These are phyloP conservation scores for Ustilago loliicola DNA, from an alignment of 1,284 basidiomycete genomes.

Conservation along the genomic window DNA sequence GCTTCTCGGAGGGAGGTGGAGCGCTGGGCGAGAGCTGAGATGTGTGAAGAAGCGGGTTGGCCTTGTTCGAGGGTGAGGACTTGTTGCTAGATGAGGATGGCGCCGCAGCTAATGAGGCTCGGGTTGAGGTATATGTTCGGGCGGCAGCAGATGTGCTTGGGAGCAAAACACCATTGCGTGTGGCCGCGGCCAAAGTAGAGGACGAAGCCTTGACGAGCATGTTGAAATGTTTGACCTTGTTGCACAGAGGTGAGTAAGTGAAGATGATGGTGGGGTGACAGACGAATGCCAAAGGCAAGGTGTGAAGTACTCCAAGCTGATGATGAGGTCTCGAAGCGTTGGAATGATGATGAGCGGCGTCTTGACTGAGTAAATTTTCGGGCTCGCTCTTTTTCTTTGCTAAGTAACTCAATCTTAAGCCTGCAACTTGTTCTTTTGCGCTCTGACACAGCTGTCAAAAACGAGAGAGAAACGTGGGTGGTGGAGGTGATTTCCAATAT, in stretches of 20 bases:
- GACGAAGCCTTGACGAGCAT: conserved; percentile 37
- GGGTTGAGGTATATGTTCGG: conserved; percentile 28
- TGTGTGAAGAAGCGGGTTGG: conserved; percentile 31
- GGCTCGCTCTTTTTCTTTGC: conserved; percentile 23
- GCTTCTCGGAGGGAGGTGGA: conserved; percentile 44
- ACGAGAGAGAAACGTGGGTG: conserved; percentile 24
- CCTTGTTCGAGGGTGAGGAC: conserved; percentile 9
- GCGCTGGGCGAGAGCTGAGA: conserved; percentile 62
- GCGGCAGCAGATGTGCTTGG: conserved; percentile 17
- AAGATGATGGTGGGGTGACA: conserved; percentile 1
- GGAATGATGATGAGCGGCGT: conserved; percentile 3
- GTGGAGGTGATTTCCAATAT: conserved; percentile 27
- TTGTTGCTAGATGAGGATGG: neutral
- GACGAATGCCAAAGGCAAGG: neutral
- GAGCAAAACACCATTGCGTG: conserved; percentile 27
- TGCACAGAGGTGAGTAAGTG: neutral
- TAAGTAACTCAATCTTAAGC: conserved; percentile 13
- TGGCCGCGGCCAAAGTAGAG: conserved; percentile 24
- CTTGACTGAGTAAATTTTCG: conserved; percentile 1
- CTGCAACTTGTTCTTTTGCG: neutral
- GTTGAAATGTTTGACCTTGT: neutral
- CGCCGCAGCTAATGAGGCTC: neutral
- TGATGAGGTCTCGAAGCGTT: neutral
- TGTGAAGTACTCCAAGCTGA: neutral
- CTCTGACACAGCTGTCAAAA: conserved; percentile 15